A percentile compares a stretch with the other conserved stretches of the same genome.
Evolutionary conservation across 2,329 filamentous ascomycete genomes (phyloP).

Genomic region (Elsinoe arachidis): DNA sequence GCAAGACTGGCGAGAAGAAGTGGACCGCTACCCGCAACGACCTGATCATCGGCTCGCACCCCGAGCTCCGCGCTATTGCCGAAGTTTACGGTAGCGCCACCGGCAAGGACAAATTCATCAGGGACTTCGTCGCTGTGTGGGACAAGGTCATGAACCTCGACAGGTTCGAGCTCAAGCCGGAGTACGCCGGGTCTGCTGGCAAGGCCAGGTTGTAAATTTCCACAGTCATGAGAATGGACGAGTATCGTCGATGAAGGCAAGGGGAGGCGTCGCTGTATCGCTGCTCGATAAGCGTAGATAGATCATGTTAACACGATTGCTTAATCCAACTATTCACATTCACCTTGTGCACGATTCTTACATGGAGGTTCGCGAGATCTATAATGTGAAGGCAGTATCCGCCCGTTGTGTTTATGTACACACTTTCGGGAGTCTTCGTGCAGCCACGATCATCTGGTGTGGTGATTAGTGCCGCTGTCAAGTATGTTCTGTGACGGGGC

Average conservation of each 20-base stretch:
- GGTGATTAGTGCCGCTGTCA: neutral
- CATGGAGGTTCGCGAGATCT: too few species aligned
- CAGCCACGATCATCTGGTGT: neutral
- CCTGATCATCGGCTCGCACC: slow-evolving; percentile 63
- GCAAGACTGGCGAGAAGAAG: slow-evolving; percentile 56
- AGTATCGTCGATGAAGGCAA: neutral
- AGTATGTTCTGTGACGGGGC: neutral
- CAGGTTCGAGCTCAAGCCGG: slow-evolving; percentile 49
- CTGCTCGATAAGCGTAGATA: slow-evolving; percentile 1
- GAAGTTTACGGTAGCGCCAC: slow-evolving; percentile 61
- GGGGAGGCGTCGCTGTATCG: neutral
- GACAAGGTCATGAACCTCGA: slow-evolving; percentile 67
- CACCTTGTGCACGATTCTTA: too few species aligned
- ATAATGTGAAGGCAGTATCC: too few species aligned
- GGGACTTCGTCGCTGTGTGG: slow-evolving; percentile 65
- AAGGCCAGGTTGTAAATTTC: slow-evolving; percentile 15
- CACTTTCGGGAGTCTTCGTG: neutral
- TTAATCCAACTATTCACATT: neutral
- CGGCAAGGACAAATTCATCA: slow-evolving; percentile 54
- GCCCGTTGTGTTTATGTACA: neutral
- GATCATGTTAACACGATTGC: neutral
- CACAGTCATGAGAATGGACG: neutral
- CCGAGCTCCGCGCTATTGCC: slow-evolving; percentile 61
- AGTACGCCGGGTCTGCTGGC: slow-evolving; percentile 13
- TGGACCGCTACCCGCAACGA: slow-evolving; percentile 63